A percentile compares a stretch with the other conserved stretches of the same genome.
Evolutionary conservation across 2,329 filamentous ascomycete genomes (phyloP).

Genomic region (Akanthomyces dipterigenus): DNA sequence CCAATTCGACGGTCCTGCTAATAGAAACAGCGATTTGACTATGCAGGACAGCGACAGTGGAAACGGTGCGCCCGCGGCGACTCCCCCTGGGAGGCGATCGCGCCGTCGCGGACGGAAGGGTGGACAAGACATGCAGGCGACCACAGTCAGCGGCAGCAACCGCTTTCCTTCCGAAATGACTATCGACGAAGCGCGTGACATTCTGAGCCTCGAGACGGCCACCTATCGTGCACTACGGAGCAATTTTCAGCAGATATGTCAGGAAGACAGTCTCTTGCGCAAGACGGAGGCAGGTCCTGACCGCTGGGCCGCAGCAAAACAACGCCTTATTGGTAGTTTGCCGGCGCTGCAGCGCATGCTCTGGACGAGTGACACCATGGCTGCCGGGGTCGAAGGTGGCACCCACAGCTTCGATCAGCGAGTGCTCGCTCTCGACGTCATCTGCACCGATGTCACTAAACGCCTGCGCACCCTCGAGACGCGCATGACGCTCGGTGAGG

Average conservation of each 20-base stretch:
- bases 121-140: constrained; percentile 61
- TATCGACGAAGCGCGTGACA: constrained; percentile 68
- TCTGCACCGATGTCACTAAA: constrained; percentile 78
- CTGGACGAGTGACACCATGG: constrained; percentile 25
- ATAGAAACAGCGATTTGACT: not conserved
- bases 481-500: constrained; percentile 66
- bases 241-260: constrained; percentile 64
- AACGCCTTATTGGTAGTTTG: constrained; percentile 57
- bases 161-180: constrained; percentile 80
- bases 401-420: constrained; percentile 44
- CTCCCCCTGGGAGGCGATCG: constrained; percentile 10
- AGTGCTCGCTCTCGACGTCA: constrained; percentile 65
- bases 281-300: constrained; percentile 70
- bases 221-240: constrained; percentile 59
- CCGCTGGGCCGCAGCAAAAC: constrained; percentile 66
- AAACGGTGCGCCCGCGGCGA: not conserved
- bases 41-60: not conserved
- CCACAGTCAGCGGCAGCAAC: constrained; percentile 61
- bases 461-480: constrained; percentile 59
- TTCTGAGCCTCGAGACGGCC: constrained; percentile 55
- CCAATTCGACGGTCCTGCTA: not conserved
- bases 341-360: constrained; percentile 57
- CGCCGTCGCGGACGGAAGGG: constrained; percentile 42
- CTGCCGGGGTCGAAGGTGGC: constrained; percentile 31
- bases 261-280: constrained; percentile 59